phyloP scores from a whole-genome alignment of 106 monocot genomes.

The Allium cepa region DNA sequence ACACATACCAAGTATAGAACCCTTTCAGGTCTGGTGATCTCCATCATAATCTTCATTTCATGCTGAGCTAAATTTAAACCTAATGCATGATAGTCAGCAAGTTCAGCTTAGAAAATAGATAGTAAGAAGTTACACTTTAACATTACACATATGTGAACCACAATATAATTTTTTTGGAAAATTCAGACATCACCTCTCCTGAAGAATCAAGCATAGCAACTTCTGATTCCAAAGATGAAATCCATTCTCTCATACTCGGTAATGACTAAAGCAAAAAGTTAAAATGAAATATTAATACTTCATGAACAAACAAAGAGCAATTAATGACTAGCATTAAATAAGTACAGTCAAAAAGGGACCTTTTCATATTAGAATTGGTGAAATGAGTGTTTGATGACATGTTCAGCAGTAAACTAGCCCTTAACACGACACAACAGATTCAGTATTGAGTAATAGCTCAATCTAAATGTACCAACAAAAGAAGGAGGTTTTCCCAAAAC shows the following conservation, averaged over 20 bases:
- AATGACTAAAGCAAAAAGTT: slow-evolving; percentile 29
- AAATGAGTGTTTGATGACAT: slow-evolving; percentile 97
- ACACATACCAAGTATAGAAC: slow-evolving; percentile 69
- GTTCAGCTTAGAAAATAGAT: slow-evolving; percentile 42
- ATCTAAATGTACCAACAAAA: slow-evolving; percentile 91
- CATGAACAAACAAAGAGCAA: too few species aligned
- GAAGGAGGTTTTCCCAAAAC: slow-evolving; percentile 95
- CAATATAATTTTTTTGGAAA: too few species aligned
- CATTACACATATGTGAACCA: too few species aligned
- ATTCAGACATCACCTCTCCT: slow-evolving; percentile 42
- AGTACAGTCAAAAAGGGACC: slow-evolving; percentile 21
- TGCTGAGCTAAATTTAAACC: slow-evolving; percentile 71
- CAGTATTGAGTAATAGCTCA: slow-evolving; percentile 95
- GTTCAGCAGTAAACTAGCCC: slow-evolving; percentile 98
- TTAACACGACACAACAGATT: slow-evolving; percentile 94
- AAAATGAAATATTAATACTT: neutral
- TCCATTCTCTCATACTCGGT: slow-evolving; percentile 59
- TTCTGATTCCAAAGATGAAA: slow-evolving; percentile 77
- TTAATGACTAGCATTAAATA: neutral
- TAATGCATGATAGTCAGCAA: slow-evolving; percentile 84
- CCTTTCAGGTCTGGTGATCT: slow-evolving; percentile 92
- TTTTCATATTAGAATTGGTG: slow-evolving; percentile 99
- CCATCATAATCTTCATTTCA: slow-evolving; percentile 88
- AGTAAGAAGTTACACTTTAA: neutral
- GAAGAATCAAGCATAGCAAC: slow-evolving; percentile 84